phyloP scores from a whole-genome alignment of 805 yeast genomes.

The Metschnikowia lochheadii region DNA sequence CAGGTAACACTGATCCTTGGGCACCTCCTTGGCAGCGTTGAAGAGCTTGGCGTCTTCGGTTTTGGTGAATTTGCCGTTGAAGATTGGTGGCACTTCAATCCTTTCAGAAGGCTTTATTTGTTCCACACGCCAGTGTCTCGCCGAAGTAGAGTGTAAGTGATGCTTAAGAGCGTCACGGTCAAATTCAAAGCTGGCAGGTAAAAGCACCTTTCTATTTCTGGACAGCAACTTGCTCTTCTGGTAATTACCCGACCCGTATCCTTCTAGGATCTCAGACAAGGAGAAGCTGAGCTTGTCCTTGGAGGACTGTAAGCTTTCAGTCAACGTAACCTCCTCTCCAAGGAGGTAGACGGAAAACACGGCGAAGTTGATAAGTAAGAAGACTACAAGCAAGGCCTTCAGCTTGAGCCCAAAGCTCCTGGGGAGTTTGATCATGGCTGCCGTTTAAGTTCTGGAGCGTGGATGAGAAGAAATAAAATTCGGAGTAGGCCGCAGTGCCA shows the following conservation, averaged over 20 bases:
- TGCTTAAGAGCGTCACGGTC: not conserved
- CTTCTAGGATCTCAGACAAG: not conserved
- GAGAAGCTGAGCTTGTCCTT: not conserved
- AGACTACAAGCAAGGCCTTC: not conserved
- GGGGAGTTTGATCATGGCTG: not conserved
- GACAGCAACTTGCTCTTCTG: not conserved
- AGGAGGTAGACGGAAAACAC: not conserved
- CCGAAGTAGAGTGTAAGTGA: slow-evolving; percentile 7
- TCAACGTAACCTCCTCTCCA: not conserved
- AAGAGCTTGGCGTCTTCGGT: slow-evolving; percentile 1
- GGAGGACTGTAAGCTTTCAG: not conserved
- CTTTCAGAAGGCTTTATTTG: slow-evolving; percentile 5
- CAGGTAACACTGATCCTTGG: not conserved
- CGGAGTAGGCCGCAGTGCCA: too few species aligned
- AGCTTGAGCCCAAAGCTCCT: not conserved
- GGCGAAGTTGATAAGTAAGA: not conserved
- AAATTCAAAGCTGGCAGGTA: slow-evolving; percentile 9
- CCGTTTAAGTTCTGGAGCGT: not conserved
- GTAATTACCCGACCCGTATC: slow-evolving; percentile 1
- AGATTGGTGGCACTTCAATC: slow-evolving; percentile 2
- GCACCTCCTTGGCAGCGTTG: not conserved
- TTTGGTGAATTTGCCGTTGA: not conserved
- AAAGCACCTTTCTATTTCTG: slow-evolving; percentile 5
- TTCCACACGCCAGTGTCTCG: slow-evolving; percentile 1
- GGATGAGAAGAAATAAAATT: not conserved